Percentiles rank a stretch among this genome's conserved stretches.
Evolutionary conservation across 495 filamentous ascomycete genomes (phyloP).

Genomic region (Hyaloscypha finlandica): DNA sequence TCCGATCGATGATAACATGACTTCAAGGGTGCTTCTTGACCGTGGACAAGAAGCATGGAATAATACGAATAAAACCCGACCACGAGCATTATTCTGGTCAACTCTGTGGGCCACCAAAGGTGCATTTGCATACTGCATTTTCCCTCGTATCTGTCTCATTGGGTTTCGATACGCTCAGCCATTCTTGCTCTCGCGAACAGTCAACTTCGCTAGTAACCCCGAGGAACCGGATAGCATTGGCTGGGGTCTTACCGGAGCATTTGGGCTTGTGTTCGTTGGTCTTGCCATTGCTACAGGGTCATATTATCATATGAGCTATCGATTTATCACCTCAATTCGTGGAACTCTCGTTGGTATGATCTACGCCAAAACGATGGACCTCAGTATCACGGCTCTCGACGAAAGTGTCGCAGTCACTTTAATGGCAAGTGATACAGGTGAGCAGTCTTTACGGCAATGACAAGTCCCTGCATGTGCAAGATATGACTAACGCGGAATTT

Average conservation of each 20-base stretch:
- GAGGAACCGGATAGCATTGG: conserved; percentile 37
- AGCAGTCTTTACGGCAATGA: conserved; percentile 8
- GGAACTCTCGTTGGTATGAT: conserved; percentile 58
- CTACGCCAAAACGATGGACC: conserved; percentile 52
- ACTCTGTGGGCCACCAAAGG: conserved; percentile 48
- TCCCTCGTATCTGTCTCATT: conserved; percentile 56
- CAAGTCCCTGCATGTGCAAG: neutral
- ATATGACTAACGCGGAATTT: conserved; percentile 26
- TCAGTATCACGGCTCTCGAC: conserved; percentile 49
- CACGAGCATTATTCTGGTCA: conserved; percentile 41
- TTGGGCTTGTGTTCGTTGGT: conserved; percentile 61
- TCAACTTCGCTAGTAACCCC: conserved; percentile 51
- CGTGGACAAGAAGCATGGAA: conserved; percentile 30
- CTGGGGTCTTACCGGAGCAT: conserved; percentile 66
- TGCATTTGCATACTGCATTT: conserved; percentile 41
- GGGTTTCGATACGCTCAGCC: conserved; percentile 66
- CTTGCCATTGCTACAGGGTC: conserved; percentile 52
- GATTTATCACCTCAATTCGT: conserved; percentile 48
- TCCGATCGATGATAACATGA: conserved; percentile 25
- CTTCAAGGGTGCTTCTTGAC: conserved; percentile 17
- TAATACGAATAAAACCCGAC: conserved; percentile 44
- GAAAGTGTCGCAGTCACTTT: conserved; percentile 56
- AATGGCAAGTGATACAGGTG: conserved; percentile 53
- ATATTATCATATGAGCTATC: conserved; percentile 46
- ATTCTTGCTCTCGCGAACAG: conserved; percentile 58